These are phyloP conservation scores for Sphagnum contortum DNA, from an alignment of 225 moss, liverwort and hornwort species.

Conservation along the genomic window DNA sequence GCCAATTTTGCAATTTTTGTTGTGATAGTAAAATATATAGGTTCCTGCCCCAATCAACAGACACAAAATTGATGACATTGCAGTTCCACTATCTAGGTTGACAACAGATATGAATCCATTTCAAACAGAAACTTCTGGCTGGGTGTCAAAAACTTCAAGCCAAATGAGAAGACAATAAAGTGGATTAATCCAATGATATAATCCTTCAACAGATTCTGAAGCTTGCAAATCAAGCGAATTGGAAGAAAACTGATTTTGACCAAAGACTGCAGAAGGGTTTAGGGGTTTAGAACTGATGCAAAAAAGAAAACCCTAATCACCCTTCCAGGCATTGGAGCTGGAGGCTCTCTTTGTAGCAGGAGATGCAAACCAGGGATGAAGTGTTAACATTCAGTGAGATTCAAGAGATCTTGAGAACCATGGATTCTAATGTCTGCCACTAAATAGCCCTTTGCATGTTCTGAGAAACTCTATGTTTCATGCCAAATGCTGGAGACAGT, in stretches of 20 bases:
- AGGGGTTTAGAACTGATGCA: too few relatives aligned
- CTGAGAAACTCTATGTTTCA: constrained; percentile 85
- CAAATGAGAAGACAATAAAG: too few relatives aligned
- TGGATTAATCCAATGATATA: too few relatives aligned
- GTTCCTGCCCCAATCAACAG: too few relatives aligned
- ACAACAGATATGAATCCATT: too few relatives aligned
- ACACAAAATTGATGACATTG: too few relatives aligned
- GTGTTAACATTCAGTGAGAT: constrained; percentile 91
- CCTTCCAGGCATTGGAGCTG: constrained; percentile 53
- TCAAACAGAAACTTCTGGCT: too few relatives aligned
- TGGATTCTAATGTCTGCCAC: constrained; percentile 67
- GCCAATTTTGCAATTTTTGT: too few relatives aligned
- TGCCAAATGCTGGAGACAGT: constrained; percentile 87
- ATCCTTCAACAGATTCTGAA: constrained; percentile 49
- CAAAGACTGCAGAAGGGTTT: not conserved
- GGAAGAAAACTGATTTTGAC: constrained; percentile 82
- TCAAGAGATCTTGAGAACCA: constrained; percentile 72
- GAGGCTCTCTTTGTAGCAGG: constrained; percentile 88
- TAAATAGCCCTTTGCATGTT: constrained; percentile 78
- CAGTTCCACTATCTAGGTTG: too few relatives aligned
- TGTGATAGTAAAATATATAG: too few relatives aligned
- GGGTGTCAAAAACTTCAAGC: too few relatives aligned
- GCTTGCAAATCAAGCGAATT: constrained; percentile 72
- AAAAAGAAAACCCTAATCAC: too few relatives aligned
- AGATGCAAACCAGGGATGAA: constrained; percentile 88